Conservation (phyloP, 2,329 filamentous ascomycete species). For the Parastagonospora nodorum region DNA sequence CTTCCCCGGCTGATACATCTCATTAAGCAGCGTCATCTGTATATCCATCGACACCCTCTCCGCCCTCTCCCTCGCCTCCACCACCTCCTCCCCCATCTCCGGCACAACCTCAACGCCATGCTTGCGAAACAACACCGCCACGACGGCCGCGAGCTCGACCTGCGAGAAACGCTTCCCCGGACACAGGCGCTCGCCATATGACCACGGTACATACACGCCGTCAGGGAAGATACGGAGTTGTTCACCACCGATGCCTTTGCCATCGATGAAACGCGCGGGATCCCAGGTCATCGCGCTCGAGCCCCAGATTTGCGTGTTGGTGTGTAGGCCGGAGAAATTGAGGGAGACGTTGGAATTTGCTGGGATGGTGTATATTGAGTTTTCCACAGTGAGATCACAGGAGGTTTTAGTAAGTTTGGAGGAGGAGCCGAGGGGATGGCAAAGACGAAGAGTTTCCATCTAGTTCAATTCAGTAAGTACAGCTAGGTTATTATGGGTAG, state of each 20-base stretch:
- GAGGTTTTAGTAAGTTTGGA: slow-evolving; percentile 5
- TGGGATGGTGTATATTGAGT: slow-evolving; percentile 9
- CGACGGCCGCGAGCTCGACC: slow-evolving; percentile 43
- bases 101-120: background rate
- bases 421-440: slow-evolving; percentile 9
- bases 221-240: background rate
- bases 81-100: background rate
- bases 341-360: background rate
- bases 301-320: slow-evolving; percentile 40
- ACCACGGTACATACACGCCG: slow-evolving; percentile 31
- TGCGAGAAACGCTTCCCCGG: slow-evolving; percentile 46
- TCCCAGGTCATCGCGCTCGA: slow-evolving; percentile 18
- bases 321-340: slow-evolving; percentile 20
- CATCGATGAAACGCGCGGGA: background rate
- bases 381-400: slow-evolving; percentile 3
- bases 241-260: background rate
- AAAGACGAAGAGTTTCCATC: slow-evolving; percentile 17
- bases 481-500: background rate
- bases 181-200: slow-evolving; percentile 35
- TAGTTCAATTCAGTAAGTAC: slow-evolving; percentile 32
- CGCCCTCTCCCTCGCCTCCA: background rate
- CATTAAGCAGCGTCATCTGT: background rate
- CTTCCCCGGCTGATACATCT: background rate
- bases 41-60: background rate
- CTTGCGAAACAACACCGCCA: slow-evolving; percentile 23